Evolutionary conservation across 2,329 filamentous ascomycete genomes (phyloP).

Genomic region (Fusarium succisae): DNA sequence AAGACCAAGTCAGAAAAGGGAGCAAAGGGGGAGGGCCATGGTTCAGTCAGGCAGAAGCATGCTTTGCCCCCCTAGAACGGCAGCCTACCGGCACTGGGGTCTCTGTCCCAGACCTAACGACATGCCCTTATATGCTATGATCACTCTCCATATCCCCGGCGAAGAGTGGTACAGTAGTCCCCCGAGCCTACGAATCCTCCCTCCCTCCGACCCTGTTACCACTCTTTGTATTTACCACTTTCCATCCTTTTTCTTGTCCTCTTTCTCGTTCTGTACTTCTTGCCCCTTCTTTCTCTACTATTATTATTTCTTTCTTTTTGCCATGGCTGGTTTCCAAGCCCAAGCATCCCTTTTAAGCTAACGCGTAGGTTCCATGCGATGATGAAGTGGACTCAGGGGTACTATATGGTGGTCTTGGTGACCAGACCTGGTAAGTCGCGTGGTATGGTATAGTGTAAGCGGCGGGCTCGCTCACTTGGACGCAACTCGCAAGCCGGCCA

Average conservation of each 20-base stretch:
- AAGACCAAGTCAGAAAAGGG: not conserved
- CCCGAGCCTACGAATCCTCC: not conserved
- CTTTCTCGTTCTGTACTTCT: too few species aligned
- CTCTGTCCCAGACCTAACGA: too few species aligned
- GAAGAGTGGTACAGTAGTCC: not conserved
- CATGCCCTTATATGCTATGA: not conserved
- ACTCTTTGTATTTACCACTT: not conserved
- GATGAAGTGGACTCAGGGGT: not conserved
- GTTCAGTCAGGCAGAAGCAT: not conserved
- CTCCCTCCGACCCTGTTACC: not conserved
- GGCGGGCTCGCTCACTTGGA: not conserved
- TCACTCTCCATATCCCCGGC: not conserved
- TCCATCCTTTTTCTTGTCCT: too few species aligned
- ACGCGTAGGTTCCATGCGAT: rapidly evolving
- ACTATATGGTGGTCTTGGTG: not conserved
- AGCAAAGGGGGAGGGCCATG: not conserved
- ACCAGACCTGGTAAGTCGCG: not conserved
- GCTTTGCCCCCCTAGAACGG: not conserved
- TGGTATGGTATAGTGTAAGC: not conserved
- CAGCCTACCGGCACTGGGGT: too few species aligned
- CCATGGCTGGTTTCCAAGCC: not conserved
- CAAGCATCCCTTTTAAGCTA: not conserved
- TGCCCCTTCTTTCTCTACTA: too few species aligned
- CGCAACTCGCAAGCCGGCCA: not conserved
- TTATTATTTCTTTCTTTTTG: not conserved